A percentile compares a stretch with the other conserved stretches of the same genome.
phyloP scores from a whole-genome alignment of 768 basidiomycete species.

The Daedaleopsis nitida region DNA sequence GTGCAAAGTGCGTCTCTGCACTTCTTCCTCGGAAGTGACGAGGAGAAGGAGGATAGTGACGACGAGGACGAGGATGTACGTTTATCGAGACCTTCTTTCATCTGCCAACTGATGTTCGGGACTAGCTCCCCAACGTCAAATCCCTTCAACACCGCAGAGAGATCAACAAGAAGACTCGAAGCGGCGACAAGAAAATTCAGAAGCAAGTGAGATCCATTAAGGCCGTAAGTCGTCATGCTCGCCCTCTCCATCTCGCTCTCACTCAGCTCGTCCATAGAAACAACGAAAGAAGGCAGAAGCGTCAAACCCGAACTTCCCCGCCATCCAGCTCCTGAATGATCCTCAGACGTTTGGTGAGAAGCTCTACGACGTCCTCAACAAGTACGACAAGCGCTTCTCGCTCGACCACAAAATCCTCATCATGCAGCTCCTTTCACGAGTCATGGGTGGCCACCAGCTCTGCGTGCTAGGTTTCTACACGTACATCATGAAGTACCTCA shows the following conservation, averaged over 20 bases:
- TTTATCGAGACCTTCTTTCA: not conserved
- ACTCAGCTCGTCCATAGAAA: constrained; percentile 34
- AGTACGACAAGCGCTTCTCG: constrained; percentile 92
- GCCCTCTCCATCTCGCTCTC: not conserved
- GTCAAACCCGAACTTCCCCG: constrained; percentile 77
- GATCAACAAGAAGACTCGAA: constrained; percentile 90
- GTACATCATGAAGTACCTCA: constrained; percentile 92
- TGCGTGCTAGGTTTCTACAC: constrained; percentile 95
- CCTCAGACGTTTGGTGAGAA: constrained; percentile 96
- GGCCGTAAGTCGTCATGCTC: constrained; percentile 48
- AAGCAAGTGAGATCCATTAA: constrained; percentile 74
- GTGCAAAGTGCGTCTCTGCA: constrained; percentile 94
- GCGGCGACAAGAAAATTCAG: constrained; percentile 78
- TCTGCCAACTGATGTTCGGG: not conserved
- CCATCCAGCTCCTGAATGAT: constrained; percentile 89
- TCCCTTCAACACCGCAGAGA: constrained; percentile 83
- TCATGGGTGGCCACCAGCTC: constrained; percentile 91
- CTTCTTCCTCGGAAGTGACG: constrained; percentile 93
- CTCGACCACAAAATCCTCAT: constrained; percentile 96
- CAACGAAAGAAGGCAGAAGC: constrained; percentile 28
- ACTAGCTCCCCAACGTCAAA: constrained; percentile 64
- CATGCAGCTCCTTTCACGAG: constrained; percentile 94
- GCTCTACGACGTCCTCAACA: constrained; percentile 80
- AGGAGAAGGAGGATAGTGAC: constrained; percentile 71
- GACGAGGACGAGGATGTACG: constrained; percentile 56